phyloP scores from a whole-genome alignment of 2,329 filamentous ascomycete genomes.

The Diaporthe caulivora region DNA sequence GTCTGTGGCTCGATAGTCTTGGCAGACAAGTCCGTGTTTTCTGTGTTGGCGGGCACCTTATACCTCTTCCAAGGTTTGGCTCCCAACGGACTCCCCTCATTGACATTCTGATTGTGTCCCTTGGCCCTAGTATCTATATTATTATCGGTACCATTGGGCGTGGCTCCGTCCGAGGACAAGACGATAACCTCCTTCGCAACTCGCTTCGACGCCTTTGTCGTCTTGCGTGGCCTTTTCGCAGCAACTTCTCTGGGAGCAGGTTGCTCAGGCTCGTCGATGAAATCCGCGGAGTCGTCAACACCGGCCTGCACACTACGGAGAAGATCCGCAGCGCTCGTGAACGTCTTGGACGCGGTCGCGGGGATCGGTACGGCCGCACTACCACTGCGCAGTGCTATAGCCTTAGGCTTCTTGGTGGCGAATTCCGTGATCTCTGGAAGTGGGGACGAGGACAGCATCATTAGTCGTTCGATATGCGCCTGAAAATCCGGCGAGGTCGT shows the following conservation, averaged over 20 bases:
- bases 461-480: slow-evolving; percentile 44
- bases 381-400: slow-evolving; percentile 51
- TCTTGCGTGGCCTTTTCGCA: slow-evolving; percentile 19
- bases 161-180: slow-evolving; percentile 36
- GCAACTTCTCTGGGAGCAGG: background rate
- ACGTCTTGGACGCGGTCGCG: slow-evolving; percentile 51
- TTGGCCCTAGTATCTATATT: slow-evolving; percentile 32
- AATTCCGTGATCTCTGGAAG: slow-evolving; percentile 66
- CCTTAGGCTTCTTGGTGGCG: slow-evolving; percentile 51
- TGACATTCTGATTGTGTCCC: slow-evolving; percentile 29
- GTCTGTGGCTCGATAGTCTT: slow-evolving; percentile 42
- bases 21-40: background rate
- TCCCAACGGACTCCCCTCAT: slow-evolving; percentile 38
- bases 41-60: slow-evolving; percentile 37
- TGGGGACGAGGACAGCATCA: slow-evolving; percentile 64
- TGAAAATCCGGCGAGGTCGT: slow-evolving; percentile 47
- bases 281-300: slow-evolving; percentile 23
- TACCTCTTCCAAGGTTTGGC: slow-evolving; percentile 55
- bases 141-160: slow-evolving; percentile 14
- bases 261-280: slow-evolving; percentile 31
- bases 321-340: slow-evolving; percentile 57
- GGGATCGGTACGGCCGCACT: slow-evolving; percentile 54
- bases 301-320: slow-evolving; percentile 49
- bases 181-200: slow-evolving; percentile 37
- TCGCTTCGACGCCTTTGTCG: slow-evolving; percentile 27